Evolutionary conservation across 345 rosid species (phyloP).

Genomic region (Iberis pinnata): DNA sequence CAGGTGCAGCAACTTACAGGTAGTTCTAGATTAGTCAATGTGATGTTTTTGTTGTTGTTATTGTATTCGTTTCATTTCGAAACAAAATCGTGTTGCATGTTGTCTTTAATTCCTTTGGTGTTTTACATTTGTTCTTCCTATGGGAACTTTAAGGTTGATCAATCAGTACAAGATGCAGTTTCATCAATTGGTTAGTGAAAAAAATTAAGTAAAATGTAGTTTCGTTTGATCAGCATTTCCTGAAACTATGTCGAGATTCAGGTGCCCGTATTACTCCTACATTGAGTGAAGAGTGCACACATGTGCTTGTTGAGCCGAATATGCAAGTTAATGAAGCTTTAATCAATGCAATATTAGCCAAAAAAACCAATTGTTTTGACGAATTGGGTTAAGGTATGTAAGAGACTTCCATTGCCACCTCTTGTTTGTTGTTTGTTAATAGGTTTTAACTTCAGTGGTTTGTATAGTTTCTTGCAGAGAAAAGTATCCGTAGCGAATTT

Average conservation of each 20-base stretch:
- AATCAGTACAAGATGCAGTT: conserved; percentile 42
- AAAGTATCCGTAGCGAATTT: conserved; percentile 50
- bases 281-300: conserved; percentile 62
- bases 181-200: conserved; percentile 65
- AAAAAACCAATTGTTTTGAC: conserved; percentile 45
- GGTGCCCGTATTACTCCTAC: conserved; percentile 50
- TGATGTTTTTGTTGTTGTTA: conserved; percentile 18
- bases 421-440: conserved; percentile 2
- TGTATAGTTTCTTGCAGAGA: conserved; percentile 62
- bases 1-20: conserved; percentile 82
- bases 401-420: conserved; percentile 1
- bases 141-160: conserved; percentile 35
- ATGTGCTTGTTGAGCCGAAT: conserved; percentile 50
- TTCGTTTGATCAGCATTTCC: conserved; percentile 1
- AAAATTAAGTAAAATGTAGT: conserved; percentile 6
- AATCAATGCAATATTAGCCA: conserved; percentile 54
- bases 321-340: conserved; percentile 45
- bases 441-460: conserved; percentile 26
- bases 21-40: conserved; percentile 16
- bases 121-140: conserved; percentile 41
- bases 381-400: conserved; percentile 68
- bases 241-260: conserved; percentile 22
- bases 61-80: conserved; percentile 1
- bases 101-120: conserved; percentile 50
- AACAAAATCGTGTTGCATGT: conserved; percentile 40